Evolutionary conservation across 306 rosid species (phyloP), one percentile per base, ranked within the genome.

Genomic region (Pyrus communis): DNA sequence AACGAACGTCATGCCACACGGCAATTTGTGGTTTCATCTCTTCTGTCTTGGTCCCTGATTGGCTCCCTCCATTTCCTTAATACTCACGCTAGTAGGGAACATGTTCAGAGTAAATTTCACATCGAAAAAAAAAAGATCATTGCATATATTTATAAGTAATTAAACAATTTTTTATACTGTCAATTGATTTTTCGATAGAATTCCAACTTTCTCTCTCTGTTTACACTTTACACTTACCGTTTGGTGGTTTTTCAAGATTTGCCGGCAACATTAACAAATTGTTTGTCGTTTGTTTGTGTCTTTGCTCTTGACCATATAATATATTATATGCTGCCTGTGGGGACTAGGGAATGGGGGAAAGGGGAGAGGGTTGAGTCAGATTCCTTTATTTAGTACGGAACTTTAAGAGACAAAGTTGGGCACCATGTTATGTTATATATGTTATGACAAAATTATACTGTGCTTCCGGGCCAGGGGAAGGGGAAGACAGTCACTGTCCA

Each of bases 21-120:
- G 75, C 65, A 67, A 85, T 83, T 86, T 79, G n/a, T 84, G 81
- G 61, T 55, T 38, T 17, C 78, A 9, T 17, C 69, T 73, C 63
- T 33, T 79, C 21, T 76, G 65, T 31, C 21, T 76, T 7, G 69
- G 25, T 31, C 18, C 59, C 71, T 74, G 81, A 78, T 82, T 86
- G 78, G 76, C 22, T 71, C 67, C 77, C 27, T 51, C 42, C 9
- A 38, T 38, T 7, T 38, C 10, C 42, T 38, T 38, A 38, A 38
- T 38, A 7, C 42, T 38, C 2, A 38, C 42, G 42, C 9, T 7
- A 38, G 9, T 38, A 0, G 2, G 2, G 10, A 38, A 38, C 2
- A 7, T 38, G 9, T 38, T 7, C 10, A 7, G 42, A 38, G 0
- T 38, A 38, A 38, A 38, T 38, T 38, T 38, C 9, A 38, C 9